Evolutionary conservation across 768 basidiomycete species (phyloP), one percentile per base, ranked within the genome.

Genomic region (Antrodiella citrinella): DNA sequence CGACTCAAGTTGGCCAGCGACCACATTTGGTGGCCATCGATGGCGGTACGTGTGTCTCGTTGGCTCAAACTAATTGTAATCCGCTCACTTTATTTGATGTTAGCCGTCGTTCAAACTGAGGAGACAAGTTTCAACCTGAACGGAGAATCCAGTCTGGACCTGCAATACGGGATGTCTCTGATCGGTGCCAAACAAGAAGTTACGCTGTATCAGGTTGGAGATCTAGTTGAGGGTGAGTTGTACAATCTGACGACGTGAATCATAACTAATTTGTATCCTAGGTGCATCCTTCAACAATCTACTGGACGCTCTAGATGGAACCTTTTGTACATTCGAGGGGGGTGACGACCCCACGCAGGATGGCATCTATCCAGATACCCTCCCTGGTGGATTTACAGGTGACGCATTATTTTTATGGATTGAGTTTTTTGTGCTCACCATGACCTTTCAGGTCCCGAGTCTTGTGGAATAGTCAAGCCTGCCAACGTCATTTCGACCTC

Each of bases 101-200:
- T 15, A 54, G 70, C 72, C 47, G 71, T 71, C 11, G 67, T 54
- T 39, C 76, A 79, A 52, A 74, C 68, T 2, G 63, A 67, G 15
- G 61, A 74, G 20, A 58, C 66, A 38, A 63, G 72, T 40, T 76
- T 78, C 55, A 55, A 65, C 18, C 67, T 67, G 38, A 81, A 84
- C 45, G 80, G 73, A 18, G 86, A 86, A 69, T 82, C 84, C 21
- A 73, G 82, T 58, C 74, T 88, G 3, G 86, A 88, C 59, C 76
- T 87, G 19, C 77, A 86, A 64, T 87, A 84, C 47, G 78, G 70
- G 10, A 78, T 88, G 57, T 72, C 74, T 4, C 67, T 81, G 19
- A 55, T 62, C 1, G 59, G 57, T 7, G 44, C 54, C 47, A 44
- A 26, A 9, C 24, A 58, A 48, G 47, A 51, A 15, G 60, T 61